Conservation (phyloP, 495 filamentous ascomycete species). For the Tuber indicum region DNA sequence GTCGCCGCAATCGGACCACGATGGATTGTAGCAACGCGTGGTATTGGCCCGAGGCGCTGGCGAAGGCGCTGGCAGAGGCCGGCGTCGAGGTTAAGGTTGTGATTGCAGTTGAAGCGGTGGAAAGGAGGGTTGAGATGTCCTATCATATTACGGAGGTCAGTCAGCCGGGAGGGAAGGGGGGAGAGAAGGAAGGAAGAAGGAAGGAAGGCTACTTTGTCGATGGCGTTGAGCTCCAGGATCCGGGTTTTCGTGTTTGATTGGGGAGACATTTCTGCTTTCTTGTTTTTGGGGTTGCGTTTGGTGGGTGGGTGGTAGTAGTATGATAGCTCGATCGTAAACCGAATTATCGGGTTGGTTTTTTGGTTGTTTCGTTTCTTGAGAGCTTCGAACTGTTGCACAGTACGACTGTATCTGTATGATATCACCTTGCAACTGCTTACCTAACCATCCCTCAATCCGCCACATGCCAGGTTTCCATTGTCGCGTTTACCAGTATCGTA, state of each 20-base stretch:
- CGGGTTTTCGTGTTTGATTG: conserved; percentile 28
- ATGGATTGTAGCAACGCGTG: conserved; percentile 56
- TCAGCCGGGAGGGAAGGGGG: background rate
- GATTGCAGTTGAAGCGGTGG: conserved; percentile 31
- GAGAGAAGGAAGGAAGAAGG: background rate
- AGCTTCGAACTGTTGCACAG: background rate
- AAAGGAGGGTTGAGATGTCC: conserved; percentile 38
- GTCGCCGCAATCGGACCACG: conserved; percentile 54
- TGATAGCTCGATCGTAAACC: background rate
- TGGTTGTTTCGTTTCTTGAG: background rate
- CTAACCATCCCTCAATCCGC: background rate
- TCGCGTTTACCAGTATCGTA: background rate
- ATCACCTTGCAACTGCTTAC: background rate
- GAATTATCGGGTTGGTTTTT: background rate
- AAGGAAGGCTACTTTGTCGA: conserved; percentile 26
- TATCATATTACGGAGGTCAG: conserved; percentile 7
- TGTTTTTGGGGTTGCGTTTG: background rate
- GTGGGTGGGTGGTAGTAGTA: background rate
- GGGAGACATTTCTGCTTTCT: conserved; percentile 22
- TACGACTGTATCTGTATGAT: background rate
- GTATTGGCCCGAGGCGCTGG: conserved; percentile 51
- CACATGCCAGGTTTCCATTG: background rate
- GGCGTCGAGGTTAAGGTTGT: conserved; percentile 30
- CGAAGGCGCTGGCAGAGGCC: conserved; percentile 45
- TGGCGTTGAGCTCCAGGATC: conserved; percentile 35